These are phyloP conservation scores for Glaciozyma antarctica DNA, from an alignment of 768 basidiomycete species.

Conservation along the genomic window DNA sequence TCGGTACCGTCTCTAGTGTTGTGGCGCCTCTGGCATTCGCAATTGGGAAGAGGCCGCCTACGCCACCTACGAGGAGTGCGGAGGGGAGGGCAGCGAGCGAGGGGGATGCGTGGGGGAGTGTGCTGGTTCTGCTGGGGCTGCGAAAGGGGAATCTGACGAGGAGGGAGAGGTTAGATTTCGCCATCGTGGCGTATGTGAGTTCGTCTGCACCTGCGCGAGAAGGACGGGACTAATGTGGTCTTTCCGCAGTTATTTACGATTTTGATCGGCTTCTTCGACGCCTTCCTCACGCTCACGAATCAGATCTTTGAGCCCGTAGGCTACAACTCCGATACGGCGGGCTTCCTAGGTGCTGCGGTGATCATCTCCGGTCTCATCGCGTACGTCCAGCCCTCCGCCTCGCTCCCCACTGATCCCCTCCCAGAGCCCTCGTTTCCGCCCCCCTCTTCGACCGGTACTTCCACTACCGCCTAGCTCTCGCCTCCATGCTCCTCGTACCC, in stretches of 20 bases:
- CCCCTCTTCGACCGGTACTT: slow-evolving; percentile 4
- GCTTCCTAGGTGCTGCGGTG: slow-evolving; percentile 1
- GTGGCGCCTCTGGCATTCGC: not conserved
- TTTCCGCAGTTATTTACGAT: not conserved
- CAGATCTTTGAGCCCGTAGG: slow-evolving; percentile 11
- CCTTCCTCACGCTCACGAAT: slow-evolving; percentile 5
- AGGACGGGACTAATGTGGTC: not conserved
- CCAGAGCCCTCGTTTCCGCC: not conserved
- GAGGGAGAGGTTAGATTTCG: not conserved
- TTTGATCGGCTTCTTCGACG: slow-evolving; percentile 6
- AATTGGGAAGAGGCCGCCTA: not conserved
- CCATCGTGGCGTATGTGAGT: not conserved
- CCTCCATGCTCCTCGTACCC: not conserved
- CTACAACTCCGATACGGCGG: slow-evolving; percentile 1
- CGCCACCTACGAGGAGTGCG: slow-evolving; percentile 5
- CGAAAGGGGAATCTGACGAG: not conserved
- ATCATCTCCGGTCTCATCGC: not conserved
- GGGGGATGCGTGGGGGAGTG: not conserved
- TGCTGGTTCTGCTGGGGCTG: not conserved
- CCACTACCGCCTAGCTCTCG: slow-evolving; percentile 1
- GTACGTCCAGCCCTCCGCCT: not conserved
- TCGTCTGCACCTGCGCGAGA: not conserved
- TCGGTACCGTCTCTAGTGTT: not conserved
- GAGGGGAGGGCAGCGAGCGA: not conserved
- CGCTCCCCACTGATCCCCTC: not conserved